Base-by-base conservation (phyloP, 2,329 filamentous ascomycete genomes). In the Colletotrichum magnum region DNA sequence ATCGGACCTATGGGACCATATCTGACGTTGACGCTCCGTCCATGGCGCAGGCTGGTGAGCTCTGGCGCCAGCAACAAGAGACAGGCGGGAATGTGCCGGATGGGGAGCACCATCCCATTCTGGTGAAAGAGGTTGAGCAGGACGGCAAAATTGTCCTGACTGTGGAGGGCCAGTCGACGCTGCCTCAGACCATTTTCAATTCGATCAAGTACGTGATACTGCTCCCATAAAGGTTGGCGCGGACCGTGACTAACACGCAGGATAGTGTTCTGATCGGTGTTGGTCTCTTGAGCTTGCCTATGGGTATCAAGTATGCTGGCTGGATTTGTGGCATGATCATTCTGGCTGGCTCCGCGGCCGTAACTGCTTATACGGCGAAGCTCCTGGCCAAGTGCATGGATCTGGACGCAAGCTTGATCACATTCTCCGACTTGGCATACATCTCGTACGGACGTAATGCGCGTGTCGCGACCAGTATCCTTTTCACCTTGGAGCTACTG, bases 121-220 rank as follows among this genome's bases (percentile, higher is more conserved):
- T 97, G n/a, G 91, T 98, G 61, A 95, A 94, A 82, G 93, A 95
- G 79, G 88, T 97, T 13, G 93, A 97, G 77, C 93, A 96, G 74
- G 94, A 96, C 73, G 94, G 96, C 50, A 94, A 92, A 76, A 88
- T 95, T 56, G 89, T 97, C 64, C 88, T 95, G 74, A 88, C 95
- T 2, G 91, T 97, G 2, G 92, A 97, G 71, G 95, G 95, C 47
- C 94, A 97, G 82, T 97, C 94, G n/a, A 99, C 95, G 1, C 86
- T 98, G 16, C 94, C 94, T 0, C 95, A 98, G 82, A 98, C 95
- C 6, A 88, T 98, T 71, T 97, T 98, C 85, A 99, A 99, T 81
- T 97, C 94, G 3, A 95, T 95, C 78, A 97, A 97, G 82, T 84
- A 73, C 70, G 80, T 72, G 5, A 36, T 16, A 50, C 50, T 36